Evolutionary conservation across 345 rosid genomes (phyloP).

Genomic region (Pseudoturritis turrita): DNA sequence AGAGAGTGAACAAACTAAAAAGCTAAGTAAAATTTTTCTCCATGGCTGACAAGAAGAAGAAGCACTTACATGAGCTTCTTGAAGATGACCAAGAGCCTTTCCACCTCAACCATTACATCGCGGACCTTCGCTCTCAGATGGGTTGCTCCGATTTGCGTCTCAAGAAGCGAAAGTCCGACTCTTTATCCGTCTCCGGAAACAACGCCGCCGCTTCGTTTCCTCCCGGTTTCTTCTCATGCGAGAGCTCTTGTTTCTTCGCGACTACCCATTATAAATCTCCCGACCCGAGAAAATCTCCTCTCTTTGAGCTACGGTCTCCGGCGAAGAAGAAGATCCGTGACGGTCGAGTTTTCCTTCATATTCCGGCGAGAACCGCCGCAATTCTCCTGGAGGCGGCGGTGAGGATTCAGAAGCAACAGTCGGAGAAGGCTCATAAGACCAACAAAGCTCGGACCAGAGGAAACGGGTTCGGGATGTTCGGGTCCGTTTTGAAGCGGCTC

Average conservation of each 20-base stretch:
- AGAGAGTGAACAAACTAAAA: background rate
- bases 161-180: conserved; percentile 44
- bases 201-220: conserved; percentile 11
- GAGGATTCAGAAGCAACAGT: conserved; percentile 61
- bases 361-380: conserved; percentile 28
- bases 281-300: conserved; percentile 62
- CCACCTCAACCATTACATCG: conserved; percentile 59
- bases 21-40: background rate
- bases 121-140: conserved; percentile 48
- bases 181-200: too few relatives aligned
- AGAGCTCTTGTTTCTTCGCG: conserved; percentile 60
- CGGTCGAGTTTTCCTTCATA: conserved; percentile 32
- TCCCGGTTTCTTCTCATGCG: conserved; percentile 43
- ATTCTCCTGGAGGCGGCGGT: conserved; percentile 71
- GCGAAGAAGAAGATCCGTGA: conserved; percentile 28
- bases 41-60: conserved; percentile 44
- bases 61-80: conserved; percentile 59
- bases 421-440: conserved; percentile 4
- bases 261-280: conserved; percentile 45
- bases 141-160: conserved; percentile 37
- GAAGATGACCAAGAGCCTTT: conserved; percentile 93
- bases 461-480: conserved; percentile 40
- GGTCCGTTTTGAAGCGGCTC: conserved; percentile 57
- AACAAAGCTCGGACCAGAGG: conserved; percentile 31
- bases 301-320: conserved; percentile 54